Base-by-base conservation (phyloP, 1,284 basidiomycete genomes). In the Marasmius tenuissimus region DNA sequence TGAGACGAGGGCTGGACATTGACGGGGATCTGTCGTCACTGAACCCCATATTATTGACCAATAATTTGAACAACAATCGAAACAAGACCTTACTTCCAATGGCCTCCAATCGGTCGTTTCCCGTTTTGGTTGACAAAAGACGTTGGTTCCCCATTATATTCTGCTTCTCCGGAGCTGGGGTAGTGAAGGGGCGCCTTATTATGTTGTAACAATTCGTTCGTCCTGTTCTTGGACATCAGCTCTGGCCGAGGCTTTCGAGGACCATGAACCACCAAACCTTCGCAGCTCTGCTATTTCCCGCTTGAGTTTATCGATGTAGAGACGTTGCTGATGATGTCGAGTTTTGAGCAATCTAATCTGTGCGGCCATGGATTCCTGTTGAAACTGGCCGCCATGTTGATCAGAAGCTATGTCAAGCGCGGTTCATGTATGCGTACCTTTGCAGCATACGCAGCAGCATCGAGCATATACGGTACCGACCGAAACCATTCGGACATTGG, bases 401-500 rank as follows among this genome's bases (percentile, higher is more conserved):
- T 56, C 54, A 52, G 42, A 50, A 45, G 57, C n/a, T 60, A 64
- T 42, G 45, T 42, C 27, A 55, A 59, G 50, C 14, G 37, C 38
- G 59, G 27, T n/a, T 60, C 51, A 39, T 51, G 62, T 34, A 47
- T 38, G 63, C 74, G 35, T 64, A 89, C 91, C 79, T 88, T 89
- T 53, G 83, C 80, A 22, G 91, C 82, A 67, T 81, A 83, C 39
- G 88, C 85, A 22, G 89, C 72, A 18, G 80, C 71, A 68, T 93
- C 89, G 35, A 92, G 73, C 4, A 83, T 75, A 60, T 78, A 75
- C 11, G 89, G 84, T 11, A 89, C 72, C 40, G 85, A 82, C 12
- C 79, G 78, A 75, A 93, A 93, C 91, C 91, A 93, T 27, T 88
- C 82, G 5, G 87, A 84, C 86, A 93, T 89, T 0, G 91, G 90